A percentile compares a stretch with the other conserved stretches of the same genome.
phyloP scores from a whole-genome alignment of 1,284 basidiomycete genomes.

The Moniliella sp. region DNA sequence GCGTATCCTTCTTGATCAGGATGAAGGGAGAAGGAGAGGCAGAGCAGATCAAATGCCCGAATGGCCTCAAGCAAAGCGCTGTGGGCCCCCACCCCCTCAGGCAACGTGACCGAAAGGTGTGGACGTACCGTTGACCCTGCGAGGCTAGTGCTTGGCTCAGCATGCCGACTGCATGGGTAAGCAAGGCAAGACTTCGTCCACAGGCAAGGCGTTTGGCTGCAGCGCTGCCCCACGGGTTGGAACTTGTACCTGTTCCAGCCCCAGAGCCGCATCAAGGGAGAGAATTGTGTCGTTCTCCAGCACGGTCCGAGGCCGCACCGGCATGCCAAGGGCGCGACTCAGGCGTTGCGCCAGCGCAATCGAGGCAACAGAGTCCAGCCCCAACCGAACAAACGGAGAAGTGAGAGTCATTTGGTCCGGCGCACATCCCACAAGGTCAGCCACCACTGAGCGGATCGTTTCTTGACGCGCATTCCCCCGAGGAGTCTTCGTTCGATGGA shows the following conservation, averaged over 20 bases:
- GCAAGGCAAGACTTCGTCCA: constrained; percentile 11
- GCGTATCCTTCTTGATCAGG: constrained; percentile 1
- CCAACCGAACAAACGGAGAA: constrained; percentile 6
- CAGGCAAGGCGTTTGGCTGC: neutral
- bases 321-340: constrained; percentile 4
- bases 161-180: constrained; percentile 30
- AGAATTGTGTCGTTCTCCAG: constrained; percentile 11
- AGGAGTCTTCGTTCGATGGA: constrained; percentile 1
- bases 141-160: constrained; percentile 17
- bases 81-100: constrained; percentile 1
- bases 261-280: constrained; percentile 4
- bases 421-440: constrained; percentile 5
- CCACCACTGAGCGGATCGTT: constrained; percentile 6
- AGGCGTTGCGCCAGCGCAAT: neutral
- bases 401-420: constrained; percentile 7
- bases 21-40: constrained; percentile 16
- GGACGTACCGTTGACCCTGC: constrained; percentile 14
- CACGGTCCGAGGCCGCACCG: constrained; percentile 8
- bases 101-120: constrained; percentile 9
- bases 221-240: neutral
- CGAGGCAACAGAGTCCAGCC: neutral
- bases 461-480: constrained; percentile 8
- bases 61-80: constrained; percentile 11
- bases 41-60: constrained; percentile 12
- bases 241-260: neutral